Evolutionary conservation across 2,329 filamentous ascomycete species (phyloP), one percentile per base, ranked within the genome.

Genomic region (Pseudopyricularia javanii): DNA sequence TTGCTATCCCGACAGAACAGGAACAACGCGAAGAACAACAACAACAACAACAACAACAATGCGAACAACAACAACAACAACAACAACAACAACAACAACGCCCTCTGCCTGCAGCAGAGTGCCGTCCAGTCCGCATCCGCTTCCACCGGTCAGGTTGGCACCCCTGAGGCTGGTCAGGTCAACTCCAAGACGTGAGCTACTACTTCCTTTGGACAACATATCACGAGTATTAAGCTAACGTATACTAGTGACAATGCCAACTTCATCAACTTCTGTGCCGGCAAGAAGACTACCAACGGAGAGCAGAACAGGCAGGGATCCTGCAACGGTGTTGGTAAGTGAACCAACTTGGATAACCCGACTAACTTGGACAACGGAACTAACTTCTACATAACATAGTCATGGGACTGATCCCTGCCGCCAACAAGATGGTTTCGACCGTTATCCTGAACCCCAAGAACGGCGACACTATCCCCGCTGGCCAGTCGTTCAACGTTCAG

Each of bases 241-340:
- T n/a, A n/a, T n/a, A n/a, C n/a, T n/a, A n/a, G n/a, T n/a, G n/a
- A n/a, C n/a, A n/a, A 59, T n/a, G 63, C 61, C 68, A 82, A 82
- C 68, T 82, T 82, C 63, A 80, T 82, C 72, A 82, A 82, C 71
- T 80, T 81, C 63, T 82, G 79, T 61, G 55, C 64, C 4, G 76
- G 74, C 47, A 59, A 74, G 63, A 74, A 69, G 0, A 62, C 81
- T 49, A 84, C 81, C 57, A 80, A 85, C 60, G 82, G 81, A 60
- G 65, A 74, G 28, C 81, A 85, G 63, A 69, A 75, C 51, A 70
- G 69, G 40, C 64, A 57, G 1, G 82, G 82, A 17, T 84, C 80
- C 22, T 85, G 81, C 66, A 85, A 85, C 63, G 77, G 77, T 62
- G 74, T 82, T 58, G 68, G 75, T 75, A 69, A 65, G 75, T 69